A percentile compares a stretch with the other conserved stretches of the same genome.
Evolutionary conservation across 2,329 filamentous ascomycete species (phyloP).

Genomic region (Diplodia sapinea): DNA sequence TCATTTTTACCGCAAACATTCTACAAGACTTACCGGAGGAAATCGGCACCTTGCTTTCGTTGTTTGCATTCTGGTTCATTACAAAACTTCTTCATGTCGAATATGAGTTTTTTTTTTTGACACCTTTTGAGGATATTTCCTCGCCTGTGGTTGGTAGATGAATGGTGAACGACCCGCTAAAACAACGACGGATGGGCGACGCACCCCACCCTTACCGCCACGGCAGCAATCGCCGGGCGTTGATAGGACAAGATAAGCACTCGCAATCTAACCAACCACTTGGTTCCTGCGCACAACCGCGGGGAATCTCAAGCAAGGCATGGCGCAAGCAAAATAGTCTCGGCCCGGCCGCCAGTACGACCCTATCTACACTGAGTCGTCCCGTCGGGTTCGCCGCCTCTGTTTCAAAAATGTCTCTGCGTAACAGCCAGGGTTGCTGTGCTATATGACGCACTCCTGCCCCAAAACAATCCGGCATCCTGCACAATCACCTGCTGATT

Average conservation of each 20-base stretch:
- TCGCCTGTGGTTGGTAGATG: too few relatives aligned
- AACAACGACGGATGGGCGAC: neutral
- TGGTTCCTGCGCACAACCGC: too few relatives aligned
- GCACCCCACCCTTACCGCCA: neutral
- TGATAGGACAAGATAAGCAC: constrained; percentile 25
- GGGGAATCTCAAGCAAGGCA: neutral
- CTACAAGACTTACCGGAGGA: too few relatives aligned
- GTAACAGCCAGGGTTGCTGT: neutral
- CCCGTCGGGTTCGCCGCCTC: constrained; percentile 13
- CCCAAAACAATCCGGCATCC: too few relatives aligned
- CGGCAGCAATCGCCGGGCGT: neutral
- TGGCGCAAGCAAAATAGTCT: neutral
- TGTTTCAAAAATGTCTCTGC: neutral
- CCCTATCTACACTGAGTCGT: constrained; percentile 5
- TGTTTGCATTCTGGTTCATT: too few relatives aligned
- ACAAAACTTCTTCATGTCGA: too few relatives aligned
- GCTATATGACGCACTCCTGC: neutral
- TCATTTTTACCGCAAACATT: too few relatives aligned
- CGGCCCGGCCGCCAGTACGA: neutral
- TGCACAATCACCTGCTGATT: neutral
- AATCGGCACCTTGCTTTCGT: too few relatives aligned
- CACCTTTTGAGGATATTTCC: too few relatives aligned
- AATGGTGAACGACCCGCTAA: too few relatives aligned
- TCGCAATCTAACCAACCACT: constrained; percentile 3
- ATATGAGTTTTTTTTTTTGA: too few relatives aligned